Base-by-base conservation (phyloP, 2,329 filamentous ascomycete genomes). In the Capronia coronata region DNA sequence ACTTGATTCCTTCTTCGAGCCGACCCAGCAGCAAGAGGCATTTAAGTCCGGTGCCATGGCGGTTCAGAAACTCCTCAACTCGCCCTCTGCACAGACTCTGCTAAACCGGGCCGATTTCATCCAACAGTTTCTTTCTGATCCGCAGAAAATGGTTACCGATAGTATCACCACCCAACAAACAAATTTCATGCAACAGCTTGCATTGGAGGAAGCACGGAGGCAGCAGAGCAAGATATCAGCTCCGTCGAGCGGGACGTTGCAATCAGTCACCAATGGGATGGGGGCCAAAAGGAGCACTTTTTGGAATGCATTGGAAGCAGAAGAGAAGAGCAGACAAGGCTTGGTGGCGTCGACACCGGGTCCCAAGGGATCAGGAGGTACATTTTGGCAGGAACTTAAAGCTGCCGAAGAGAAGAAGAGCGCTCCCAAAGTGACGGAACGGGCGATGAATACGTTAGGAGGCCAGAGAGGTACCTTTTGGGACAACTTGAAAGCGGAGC, bases 341-440 rank as follows among this genome's bases (percentile, higher is more conserved):
- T 46, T 55, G 11, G 46, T 59, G 16, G 48, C 46, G 23, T 48
- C 51, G 18, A 40, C 48, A 19, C 37, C 22, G 7, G 30, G 29
- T 16, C 14, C 27, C 8, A 51, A 45, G 27, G 43, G 50, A 30
- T 50, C 52, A 22, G 49, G 52, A 14, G 57, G 57, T 10, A 59
- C 55, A 21, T 59, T 59, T 37, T 59, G 55, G 55, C 32, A 56
- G 21, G 55, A 59, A n/a, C 46, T 59, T 4, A 45, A 57, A 29
- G 43, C 54, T 18, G 56, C 49, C 11, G 56, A 59, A 45, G 27
- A 48, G 14, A 56, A 54, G 43, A 58, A 40, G 29, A 49, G 14
- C 21, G 30, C 18, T 29, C 25, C 50, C 6, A 22, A 8, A 37
- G 14, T 27, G 21, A 32, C 46, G 7, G 48, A 48, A n/a, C 29